Percentiles rank a stretch among this genome's conserved stretches.
These are phyloP conservation scores for Rubroboletus satanas DNA, from an alignment of 768 basidiomycete genomes.

Conservation along the genomic window DNA sequence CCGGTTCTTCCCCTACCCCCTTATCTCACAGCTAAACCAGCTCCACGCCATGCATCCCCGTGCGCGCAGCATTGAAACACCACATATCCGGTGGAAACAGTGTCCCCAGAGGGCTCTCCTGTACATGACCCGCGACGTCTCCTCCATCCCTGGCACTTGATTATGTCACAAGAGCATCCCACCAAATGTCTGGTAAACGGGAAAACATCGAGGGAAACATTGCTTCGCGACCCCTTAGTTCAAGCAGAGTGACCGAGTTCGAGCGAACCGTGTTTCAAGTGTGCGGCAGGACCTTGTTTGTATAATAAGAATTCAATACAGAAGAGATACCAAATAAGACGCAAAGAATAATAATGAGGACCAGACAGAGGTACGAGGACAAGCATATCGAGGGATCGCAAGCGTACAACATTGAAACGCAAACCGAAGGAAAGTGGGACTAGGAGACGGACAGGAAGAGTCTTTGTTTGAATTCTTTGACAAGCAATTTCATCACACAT, in stretches of 20 bases:
- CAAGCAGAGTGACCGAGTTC: too few relatives aligned
- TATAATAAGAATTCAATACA: conserved; percentile 27
- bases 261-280: neutral
- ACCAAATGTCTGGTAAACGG: neutral
- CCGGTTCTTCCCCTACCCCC: neutral
- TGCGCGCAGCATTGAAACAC: neutral
- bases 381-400: conserved; percentile 30
- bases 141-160: conserved; percentile 2
- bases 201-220: neutral
- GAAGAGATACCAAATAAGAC: conserved; percentile 26
- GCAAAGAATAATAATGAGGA: conserved; percentile 22
- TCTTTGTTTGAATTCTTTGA: neutral
- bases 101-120: neutral
- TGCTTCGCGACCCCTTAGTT: neutral
- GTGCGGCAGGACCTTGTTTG: conserved; percentile 2
- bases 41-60: neutral
- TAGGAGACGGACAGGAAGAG: neutral
- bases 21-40: neutral
- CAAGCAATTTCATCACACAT: neutral
- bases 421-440: conserved; percentile 9
- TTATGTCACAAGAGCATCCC: neutral
- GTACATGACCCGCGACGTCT: neutral
- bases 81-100: neutral
- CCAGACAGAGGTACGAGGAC: conserved; percentile 8
- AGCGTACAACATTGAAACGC: conserved; percentile 23